Percentiles rank a stretch among this genome's conserved stretches.
Conservation (phyloP, 345 rosid species). For the Rhodamnia rubescens region DNA sequence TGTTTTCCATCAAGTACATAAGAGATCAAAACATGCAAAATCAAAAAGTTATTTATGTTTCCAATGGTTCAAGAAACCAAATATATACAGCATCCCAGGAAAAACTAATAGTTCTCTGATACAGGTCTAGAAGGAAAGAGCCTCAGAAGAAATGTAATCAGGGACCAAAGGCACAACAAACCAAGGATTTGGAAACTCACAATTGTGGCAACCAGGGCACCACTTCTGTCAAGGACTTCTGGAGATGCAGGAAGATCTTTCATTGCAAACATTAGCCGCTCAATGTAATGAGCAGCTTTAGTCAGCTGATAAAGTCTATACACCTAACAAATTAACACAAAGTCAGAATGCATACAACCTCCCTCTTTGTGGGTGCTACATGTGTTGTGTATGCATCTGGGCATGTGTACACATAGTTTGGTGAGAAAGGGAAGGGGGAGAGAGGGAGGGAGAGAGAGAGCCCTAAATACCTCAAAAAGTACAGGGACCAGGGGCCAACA, state of each 20-base stretch:
- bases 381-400: not conserved
- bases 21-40: not conserved
- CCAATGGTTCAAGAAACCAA: not conserved
- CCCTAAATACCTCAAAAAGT: conserved; percentile 54
- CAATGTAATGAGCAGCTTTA: conserved; percentile 62
- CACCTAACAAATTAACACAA: conserved; percentile 26
- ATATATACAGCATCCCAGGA: not conserved
- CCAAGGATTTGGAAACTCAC: conserved; percentile 63
- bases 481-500: conserved; percentile 85
- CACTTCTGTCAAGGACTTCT: conserved; percentile 34
- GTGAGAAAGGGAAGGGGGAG: not conserved
- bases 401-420: not conserved
- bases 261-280: conserved; percentile 58
- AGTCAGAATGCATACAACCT: not conserved
- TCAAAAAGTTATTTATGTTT: not conserved
- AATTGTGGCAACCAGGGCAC: conserved; percentile 52
- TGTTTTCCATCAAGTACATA: not conserved
- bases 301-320: conserved; percentile 79
- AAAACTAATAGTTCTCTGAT: conserved; percentile 50
- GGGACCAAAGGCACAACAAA: conserved; percentile 74
- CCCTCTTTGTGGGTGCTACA: not conserved
- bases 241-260: conserved; percentile 40
- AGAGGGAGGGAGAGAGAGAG: not conserved
- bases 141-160: conserved; percentile 64
- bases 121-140: conserved; percentile 85